These are phyloP conservation scores for Hapsidospora chrysogenum DNA, from an alignment of 495 filamentous ascomycete species.

Conservation along the genomic window DNA sequence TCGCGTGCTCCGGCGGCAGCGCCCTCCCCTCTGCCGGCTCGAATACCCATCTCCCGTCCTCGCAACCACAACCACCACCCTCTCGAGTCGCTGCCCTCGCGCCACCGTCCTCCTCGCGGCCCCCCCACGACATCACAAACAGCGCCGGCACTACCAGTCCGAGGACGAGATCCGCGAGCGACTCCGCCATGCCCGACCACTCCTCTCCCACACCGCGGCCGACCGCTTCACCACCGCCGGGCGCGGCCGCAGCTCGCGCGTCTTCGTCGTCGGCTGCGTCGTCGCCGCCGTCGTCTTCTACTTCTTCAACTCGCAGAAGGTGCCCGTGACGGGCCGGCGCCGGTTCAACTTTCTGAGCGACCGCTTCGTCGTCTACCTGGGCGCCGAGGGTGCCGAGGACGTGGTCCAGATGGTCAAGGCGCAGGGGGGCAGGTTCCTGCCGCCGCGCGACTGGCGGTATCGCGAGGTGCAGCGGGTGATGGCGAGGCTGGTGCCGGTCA, in stretches of 20 bases:
- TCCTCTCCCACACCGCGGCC: constrained; percentile 12
- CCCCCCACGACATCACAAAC: too few relatives aligned
- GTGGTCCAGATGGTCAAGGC: constrained; percentile 27
- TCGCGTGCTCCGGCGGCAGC: too few relatives aligned
- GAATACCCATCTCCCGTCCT: too few relatives aligned
- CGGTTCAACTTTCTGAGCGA: constrained; percentile 66
- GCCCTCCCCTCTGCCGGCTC: too few relatives aligned
- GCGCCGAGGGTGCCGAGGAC: constrained; percentile 31
- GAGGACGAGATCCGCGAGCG: constrained; percentile 9
- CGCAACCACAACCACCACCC: too few relatives aligned
- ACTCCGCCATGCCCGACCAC: constrained; percentile 18
- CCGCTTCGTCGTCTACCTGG: constrained; percentile 34
- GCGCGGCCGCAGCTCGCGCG: constrained; percentile 15
- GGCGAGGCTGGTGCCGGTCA: constrained; percentile 50
- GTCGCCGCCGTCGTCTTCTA: constrained; percentile 38
- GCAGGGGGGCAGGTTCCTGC: constrained; percentile 17
- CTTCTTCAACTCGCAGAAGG: constrained; percentile 55
- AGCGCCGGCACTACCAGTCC: too few relatives aligned
- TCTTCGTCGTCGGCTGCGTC: constrained; percentile 14
- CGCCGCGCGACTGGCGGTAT: constrained; percentile 20
- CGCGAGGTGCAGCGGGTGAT: constrained; percentile 50
- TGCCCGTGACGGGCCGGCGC: constrained; percentile 62
- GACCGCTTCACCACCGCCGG: constrained; percentile 8
- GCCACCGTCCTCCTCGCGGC: too few relatives aligned
- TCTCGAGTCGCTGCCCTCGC: not conserved